These are phyloP conservation scores for Collybiopsis confluens DNA, from an alignment of 768 basidiomycete genomes.

Conservation along the genomic window DNA sequence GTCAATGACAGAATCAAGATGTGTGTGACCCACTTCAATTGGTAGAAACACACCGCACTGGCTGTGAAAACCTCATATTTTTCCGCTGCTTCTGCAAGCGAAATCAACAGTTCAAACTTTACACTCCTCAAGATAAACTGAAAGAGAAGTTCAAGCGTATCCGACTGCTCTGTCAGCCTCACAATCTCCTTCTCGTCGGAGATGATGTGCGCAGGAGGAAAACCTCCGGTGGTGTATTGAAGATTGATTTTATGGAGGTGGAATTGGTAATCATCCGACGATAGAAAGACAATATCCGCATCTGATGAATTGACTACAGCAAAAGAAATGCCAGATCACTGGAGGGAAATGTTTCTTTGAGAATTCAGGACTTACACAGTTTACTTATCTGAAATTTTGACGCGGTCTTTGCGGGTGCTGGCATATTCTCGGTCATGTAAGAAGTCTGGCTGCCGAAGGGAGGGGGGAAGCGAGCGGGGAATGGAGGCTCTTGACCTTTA, in stretches of 20 bases:
- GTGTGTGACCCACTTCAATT: not conserved
- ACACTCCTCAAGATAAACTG: not conserved
- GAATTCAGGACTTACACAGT: no score
- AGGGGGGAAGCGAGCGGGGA: no score
- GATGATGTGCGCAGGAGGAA: not conserved
- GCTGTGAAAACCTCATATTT: constrained; percentile 7
- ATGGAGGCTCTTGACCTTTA: no score
- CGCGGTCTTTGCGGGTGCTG: no score
- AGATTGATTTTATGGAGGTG: not conserved
- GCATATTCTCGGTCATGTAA: no score
- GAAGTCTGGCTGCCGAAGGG: no score
- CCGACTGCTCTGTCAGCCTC: constrained; percentile 1
- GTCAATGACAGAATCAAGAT: no score
- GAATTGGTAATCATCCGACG: not conserved
- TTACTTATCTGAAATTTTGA: no score
- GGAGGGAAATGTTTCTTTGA: no score
- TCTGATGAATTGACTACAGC: no score
- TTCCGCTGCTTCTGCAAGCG: constrained; percentile 6
- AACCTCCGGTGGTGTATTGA: not conserved
- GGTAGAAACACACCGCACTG: not conserved
- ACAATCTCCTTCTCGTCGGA: no score
- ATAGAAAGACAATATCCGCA: not conserved
- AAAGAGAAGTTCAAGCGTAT: constrained; percentile 4
- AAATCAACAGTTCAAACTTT: not conserved
- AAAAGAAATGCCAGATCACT: no score